These are phyloP conservation scores for Myriosclerotinia scirpicola DNA, from an alignment of 2,329 filamentous ascomycete genomes.

Conservation along the genomic window DNA sequence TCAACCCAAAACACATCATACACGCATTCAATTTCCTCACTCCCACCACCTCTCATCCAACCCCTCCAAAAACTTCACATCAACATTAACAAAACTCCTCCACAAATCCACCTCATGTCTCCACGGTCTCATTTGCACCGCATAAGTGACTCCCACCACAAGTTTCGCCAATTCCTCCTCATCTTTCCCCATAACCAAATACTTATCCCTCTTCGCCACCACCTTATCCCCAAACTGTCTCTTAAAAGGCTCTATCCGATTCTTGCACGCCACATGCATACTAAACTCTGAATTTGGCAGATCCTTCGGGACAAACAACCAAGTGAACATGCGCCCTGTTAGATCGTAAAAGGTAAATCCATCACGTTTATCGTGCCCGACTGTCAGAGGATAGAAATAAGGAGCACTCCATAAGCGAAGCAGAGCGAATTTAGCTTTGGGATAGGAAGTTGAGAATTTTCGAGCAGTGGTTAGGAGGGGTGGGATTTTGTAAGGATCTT, in stretches of 20 bases:
- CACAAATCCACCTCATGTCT: conserved; percentile 52
- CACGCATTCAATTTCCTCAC: background rate
- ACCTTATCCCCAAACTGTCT: conserved; percentile 45
- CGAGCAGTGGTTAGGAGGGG: conserved; percentile 41
- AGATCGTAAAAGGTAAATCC: conserved; percentile 46
- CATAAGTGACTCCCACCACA: conserved; percentile 46
- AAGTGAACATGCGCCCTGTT: conserved; percentile 48
- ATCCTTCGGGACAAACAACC: conserved; percentile 51
- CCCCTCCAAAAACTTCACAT: conserved; percentile 46
- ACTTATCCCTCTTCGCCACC: conserved; percentile 45
- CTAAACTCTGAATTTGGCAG: conserved; percentile 47
- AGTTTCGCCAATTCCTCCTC: conserved; percentile 45
- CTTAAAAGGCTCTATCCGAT: conserved; percentile 22
- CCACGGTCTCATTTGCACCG: conserved; percentile 51
- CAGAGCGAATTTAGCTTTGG: conserved; percentile 45
- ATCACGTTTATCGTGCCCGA: conserved; percentile 43
- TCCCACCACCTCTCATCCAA: conserved; percentile 40
- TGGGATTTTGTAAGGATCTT: conserved; percentile 42
- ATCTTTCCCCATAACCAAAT: conserved; percentile 49
- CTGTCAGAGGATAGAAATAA: conserved; percentile 52
- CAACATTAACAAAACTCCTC: conserved; percentile 52
- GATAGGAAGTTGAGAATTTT: conserved; percentile 35
- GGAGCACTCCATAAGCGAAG: conserved; percentile 50
- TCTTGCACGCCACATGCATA: conserved; percentile 44
- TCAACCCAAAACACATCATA: background rate